Base-by-base conservation (phyloP, 2,329 filamentous ascomycete species). In the Trichoderma sp. region DNA sequence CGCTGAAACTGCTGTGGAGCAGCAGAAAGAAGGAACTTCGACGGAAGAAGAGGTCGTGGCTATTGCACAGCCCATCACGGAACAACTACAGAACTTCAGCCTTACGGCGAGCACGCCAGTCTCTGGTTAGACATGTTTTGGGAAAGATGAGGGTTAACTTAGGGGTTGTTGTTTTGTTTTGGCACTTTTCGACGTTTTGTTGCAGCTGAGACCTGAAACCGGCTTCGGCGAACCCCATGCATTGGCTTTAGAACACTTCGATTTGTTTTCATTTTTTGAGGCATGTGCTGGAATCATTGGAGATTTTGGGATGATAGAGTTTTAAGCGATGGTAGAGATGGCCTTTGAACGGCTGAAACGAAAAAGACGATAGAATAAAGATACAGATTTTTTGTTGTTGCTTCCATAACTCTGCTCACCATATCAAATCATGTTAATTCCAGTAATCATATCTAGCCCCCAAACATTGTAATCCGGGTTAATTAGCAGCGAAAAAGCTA, bases 1-100 rank as follows among this genome's bases (percentile, higher is more conserved):
- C 59, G 75, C 74, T 23, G 78, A 80, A 20, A 68, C 77, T 7
- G 75, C 71, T 63, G 71, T 73, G 57, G 75, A 76, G 53, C 67
- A 32, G 62, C 66, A 58, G 32, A 69, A 64, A 50, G 39, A 8
- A 2, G 68, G 11, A 7, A 20, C 32, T 4, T 39, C 68, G 59
- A n/a, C 58, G 20, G n/a, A 59, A 17, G 71, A 73, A 23, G 68
- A 71, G 32, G 20, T 34, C 12, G 32, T 57, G 26, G 34, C n/a
- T 58, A 20, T 66, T 26, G 36, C 61, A 13, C 32, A 71, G n/a
- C 61, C 68, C 17, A 32, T 64, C 15, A n/a, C 61, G 7, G 68
- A 66, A 32, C 68, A 65, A 20, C 28, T 65, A 17, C 68, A 71
- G 39, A 71, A 55, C 30, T 71, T 67, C n/a, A 71, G 59, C 26